A percentile compares a stretch with the other conserved stretches of the same genome.
These are phyloP conservation scores for Hapsidospora chrysogenum DNA, from an alignment of 495 filamentous ascomycete genomes.

Conservation along the genomic window DNA sequence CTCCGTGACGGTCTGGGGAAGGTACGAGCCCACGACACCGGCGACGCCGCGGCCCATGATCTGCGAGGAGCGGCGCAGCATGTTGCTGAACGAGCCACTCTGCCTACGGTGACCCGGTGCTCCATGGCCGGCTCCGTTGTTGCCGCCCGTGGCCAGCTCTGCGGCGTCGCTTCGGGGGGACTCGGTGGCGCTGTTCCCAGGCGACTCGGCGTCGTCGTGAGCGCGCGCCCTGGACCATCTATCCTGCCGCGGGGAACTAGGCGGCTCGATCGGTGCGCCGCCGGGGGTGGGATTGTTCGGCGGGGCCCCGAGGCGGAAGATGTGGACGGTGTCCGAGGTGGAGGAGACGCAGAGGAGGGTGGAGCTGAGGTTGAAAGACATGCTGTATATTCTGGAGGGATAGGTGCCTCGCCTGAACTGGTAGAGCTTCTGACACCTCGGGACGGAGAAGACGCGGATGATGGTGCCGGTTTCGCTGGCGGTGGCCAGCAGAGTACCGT, in stretches of 20 bases:
- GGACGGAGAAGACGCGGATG: conserved; percentile 84
- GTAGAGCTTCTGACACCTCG: conserved; percentile 75
- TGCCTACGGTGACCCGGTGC: conserved; percentile 28
- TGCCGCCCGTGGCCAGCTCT: conserved; percentile 11
- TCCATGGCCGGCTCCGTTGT: conserved; percentile 17
- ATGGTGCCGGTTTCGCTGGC: conserved; percentile 96
- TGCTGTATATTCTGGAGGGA: conserved; percentile 87
- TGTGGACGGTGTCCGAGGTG: conserved; percentile 90
- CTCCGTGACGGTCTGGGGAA: conserved; percentile 81
- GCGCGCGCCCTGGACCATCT: conserved; percentile 28
- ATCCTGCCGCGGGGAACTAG: conserved; percentile 23
- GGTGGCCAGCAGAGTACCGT: conserved; percentile 86
- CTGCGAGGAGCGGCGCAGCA: conserved; percentile 93
- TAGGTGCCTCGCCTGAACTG: conserved; percentile 92
- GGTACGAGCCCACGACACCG: conserved; percentile 74
- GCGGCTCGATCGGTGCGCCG: conserved; percentile 6
- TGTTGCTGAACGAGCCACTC: conserved; percentile 59
- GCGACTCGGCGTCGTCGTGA: conserved; percentile 30
- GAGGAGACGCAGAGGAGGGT: conserved; percentile 91
- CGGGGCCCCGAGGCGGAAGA: conserved; percentile 56
- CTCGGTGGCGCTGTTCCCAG: conserved; percentile 21
- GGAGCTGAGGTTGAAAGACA: conserved; percentile 96
- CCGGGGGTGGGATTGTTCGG: conserved; percentile 10
- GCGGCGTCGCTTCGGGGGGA: conserved; percentile 25
- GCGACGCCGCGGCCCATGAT: conserved; percentile 83